phyloP scores from a whole-genome alignment of 306 rosid species.

The Betula pendula region DNA sequence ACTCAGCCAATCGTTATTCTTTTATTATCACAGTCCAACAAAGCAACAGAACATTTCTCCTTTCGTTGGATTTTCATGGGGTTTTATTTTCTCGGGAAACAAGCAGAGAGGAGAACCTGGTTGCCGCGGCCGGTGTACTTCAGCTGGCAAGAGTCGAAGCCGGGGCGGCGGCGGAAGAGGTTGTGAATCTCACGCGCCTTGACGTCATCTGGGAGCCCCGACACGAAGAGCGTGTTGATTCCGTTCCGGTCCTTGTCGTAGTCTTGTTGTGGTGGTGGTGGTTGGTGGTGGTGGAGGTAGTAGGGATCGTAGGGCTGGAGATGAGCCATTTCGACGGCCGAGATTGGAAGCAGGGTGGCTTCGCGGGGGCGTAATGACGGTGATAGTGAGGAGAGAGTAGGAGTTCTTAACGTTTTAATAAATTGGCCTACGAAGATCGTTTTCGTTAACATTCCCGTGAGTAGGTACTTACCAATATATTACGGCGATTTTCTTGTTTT shows the following conservation, averaged over 20 bases:
- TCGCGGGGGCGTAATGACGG: background rate
- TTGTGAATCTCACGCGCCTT: constrained; percentile 97
- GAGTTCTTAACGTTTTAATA: too few relatives aligned
- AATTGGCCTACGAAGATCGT: too few relatives aligned
- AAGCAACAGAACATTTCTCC: background rate
- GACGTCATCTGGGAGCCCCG: constrained; percentile 96
- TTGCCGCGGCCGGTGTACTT: constrained; percentile 96
- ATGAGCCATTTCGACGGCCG: constrained; percentile 38
- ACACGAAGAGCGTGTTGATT: constrained; percentile 89
- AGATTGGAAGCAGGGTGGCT: background rate
- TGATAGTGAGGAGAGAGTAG: background rate
- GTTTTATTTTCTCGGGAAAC: background rate
- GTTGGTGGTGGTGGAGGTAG: constrained; percentile 50
- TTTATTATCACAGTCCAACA: background rate
- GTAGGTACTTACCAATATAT: background rate
- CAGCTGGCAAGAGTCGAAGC: constrained; percentile 95
- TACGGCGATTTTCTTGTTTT: background rate
- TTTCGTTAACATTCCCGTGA: background rate
- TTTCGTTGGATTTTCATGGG: background rate
- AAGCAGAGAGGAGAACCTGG: constrained; percentile 50
- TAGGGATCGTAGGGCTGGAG: constrained; percentile 64
- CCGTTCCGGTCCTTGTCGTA: constrained; percentile 47
- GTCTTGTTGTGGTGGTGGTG: constrained; percentile 7
- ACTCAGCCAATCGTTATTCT: background rate
- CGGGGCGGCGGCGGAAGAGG: constrained; percentile 94